These are phyloP conservation scores for Boletus insuetus DNA, from an alignment of 768 basidiomycete genomes.

Conservation along the genomic window DNA sequence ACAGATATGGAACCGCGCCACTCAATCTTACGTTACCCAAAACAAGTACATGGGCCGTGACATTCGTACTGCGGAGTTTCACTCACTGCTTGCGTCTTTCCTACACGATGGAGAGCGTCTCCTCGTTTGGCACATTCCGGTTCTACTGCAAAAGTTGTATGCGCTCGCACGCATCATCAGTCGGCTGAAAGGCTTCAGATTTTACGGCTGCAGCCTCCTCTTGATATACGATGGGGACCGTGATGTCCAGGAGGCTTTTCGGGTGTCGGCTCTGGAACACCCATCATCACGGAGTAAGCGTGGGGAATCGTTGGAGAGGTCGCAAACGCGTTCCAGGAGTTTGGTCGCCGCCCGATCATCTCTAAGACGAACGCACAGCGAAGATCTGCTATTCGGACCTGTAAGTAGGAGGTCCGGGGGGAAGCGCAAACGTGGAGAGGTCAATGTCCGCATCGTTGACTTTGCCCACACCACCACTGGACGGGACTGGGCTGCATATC, in stretches of 20 bases:
- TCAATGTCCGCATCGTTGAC: slow-evolving; percentile 95
- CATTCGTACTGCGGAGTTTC: slow-evolving; percentile 82
- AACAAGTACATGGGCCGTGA: slow-evolving; percentile 97
- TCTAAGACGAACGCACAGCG: slow-evolving; percentile 74
- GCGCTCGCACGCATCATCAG: slow-evolving; percentile 89
- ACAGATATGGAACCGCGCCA: slow-evolving; percentile 90
- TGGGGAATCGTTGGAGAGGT: slow-evolving; percentile 74
- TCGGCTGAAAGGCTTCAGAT: slow-evolving; percentile 91
- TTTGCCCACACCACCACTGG: slow-evolving; percentile 99
- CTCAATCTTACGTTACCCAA: slow-evolving; percentile 84
- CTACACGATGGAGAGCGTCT: slow-evolving; percentile 80
- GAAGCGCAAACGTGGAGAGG: slow-evolving; percentile 82
- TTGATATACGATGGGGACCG: slow-evolving; percentile 97
- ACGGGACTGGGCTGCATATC: slow-evolving; percentile 77
- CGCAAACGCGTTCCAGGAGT: slow-evolving; percentile 39
- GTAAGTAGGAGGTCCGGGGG: slow-evolving; percentile 59
- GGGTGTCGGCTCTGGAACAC: slow-evolving; percentile 58
- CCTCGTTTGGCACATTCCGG: slow-evolving; percentile 89
- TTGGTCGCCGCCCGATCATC: slow-evolving; percentile 41
- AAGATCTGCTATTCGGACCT: slow-evolving; percentile 71
- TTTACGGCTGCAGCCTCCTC: slow-evolving; percentile 96
- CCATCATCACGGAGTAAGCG: slow-evolving; percentile 67
- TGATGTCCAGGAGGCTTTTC: slow-evolving; percentile 78
- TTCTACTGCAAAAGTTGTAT: slow-evolving; percentile 87
- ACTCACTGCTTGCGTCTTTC: slow-evolving; percentile 77